Evolutionary conservation across 2,329 filamentous ascomycete genomes (phyloP).

Genomic region (Beauveria sp.): DNA sequence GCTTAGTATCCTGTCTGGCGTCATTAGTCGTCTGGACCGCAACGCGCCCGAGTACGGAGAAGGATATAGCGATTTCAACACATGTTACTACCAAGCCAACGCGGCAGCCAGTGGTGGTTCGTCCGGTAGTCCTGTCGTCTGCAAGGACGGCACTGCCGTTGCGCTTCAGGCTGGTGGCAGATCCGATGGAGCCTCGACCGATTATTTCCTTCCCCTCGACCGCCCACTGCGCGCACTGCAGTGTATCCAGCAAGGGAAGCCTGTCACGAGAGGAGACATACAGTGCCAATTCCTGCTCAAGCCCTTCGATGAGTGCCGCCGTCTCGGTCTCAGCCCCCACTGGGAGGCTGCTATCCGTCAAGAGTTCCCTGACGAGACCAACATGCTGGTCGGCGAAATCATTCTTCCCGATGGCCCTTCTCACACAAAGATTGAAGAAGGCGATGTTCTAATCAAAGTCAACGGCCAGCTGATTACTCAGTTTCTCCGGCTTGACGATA

Average conservation of each 20-base stretch:
- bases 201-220: constrained; percentile 94
- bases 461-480: constrained; percentile 90
- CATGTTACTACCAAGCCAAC: constrained; percentile 94
- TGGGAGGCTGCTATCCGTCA: constrained; percentile 83
- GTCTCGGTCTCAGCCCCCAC: constrained; percentile 73
- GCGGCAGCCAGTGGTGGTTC: constrained; percentile 94
- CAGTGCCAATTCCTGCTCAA: constrained; percentile 97
- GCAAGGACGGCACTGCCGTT: constrained; percentile 85
- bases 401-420: constrained; percentile 86
- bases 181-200: constrained; percentile 89
- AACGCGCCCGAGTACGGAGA: constrained; percentile 98
- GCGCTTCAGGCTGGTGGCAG: constrained; percentile 90
- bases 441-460: constrained; percentile 86
- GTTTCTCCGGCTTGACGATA: constrained; percentile 85
- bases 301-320: constrained; percentile 92
- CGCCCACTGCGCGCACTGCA: constrained; percentile 79
- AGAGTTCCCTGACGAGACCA: constrained; percentile 84
- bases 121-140: constrained; percentile 96
- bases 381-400: constrained; percentile 95
- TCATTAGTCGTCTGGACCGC: constrained; percentile 90
- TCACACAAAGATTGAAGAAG: constrained; percentile 81
- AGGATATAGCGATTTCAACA: constrained; percentile 96
- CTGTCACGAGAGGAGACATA: constrained; percentile 86
- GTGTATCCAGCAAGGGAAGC: constrained; percentile 69
- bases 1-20: constrained; percentile 92